Base-by-base conservation (phyloP, 768 basidiomycete species). In the Collybia sp. region DNA sequence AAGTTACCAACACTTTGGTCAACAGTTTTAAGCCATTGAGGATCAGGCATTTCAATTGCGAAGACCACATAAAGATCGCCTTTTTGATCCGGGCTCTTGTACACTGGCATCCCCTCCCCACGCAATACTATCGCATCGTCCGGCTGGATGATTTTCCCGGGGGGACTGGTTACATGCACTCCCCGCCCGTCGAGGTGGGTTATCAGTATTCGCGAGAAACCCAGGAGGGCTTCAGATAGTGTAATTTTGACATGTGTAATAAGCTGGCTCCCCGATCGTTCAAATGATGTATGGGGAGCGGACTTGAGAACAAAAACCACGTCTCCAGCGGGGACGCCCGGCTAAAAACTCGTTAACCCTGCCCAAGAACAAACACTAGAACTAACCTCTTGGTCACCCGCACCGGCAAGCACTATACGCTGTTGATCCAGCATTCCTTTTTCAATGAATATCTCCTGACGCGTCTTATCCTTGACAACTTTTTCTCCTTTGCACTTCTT, bases 141-240 rank as follows among this genome's bases (percentile, higher is more conserved):
- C 3, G 82, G 75, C 50, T 82, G 80, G 58, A 94, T 77, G 20
- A 93, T 79, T 61, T 85, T 87, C 6, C 85, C 82, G 1, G 79
- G 73, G 4, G 88, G 88, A 53, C 80, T 85, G 0, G 80, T 67
- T 11, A 96, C 79, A 32, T 80, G 81, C 43, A 97, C 75, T n/a
- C 93, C 93, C 12, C 93, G 81, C 9, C 93, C 93, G 58, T 99
- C 95, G 25, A 99, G 74, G 62, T 99, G 95, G 6, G 85, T 88
- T 47, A 99, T 70, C 17, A 96, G 67, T 51, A 97, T 85, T 19
- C 95, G 82, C 40, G 85, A 88, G 69, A 99, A 94, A n/a, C 95
- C 95, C 44, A 96, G 77, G 9, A 98, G 77, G 2, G 93, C 90
- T 66, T 99, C 95, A 9, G 93, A 94, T 20, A 98, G 73, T 0